Percentiles rank a stretch among this genome's conserved stretches.
Evolutionary conservation across 1,139 yeast species (phyloP).

Genomic region (Debaryomyces coudertii): DNA sequence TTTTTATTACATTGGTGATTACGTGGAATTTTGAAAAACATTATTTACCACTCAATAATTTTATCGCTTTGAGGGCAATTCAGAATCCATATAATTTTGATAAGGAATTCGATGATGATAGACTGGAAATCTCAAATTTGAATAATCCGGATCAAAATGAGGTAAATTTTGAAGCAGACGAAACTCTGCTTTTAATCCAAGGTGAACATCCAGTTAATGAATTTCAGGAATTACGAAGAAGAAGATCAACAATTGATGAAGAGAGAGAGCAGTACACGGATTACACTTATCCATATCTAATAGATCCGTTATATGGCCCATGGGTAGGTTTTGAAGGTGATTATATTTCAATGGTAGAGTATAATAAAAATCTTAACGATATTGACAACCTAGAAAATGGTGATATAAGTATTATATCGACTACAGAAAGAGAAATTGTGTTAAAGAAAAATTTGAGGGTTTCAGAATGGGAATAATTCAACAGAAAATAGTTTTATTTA

Average conservation of each 20-base stretch:
- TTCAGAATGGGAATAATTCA: conserved; percentile 48
- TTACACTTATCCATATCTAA: conserved; percentile 53
- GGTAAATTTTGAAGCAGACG: conserved; percentile 23
- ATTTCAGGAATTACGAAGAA: conserved; percentile 21
- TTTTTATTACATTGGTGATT: conserved; percentile 51
- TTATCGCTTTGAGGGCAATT: conserved; percentile 66
- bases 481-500: background rate
- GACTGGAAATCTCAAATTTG: conserved; percentile 12
- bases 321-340: conserved; percentile 63
- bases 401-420: conserved; percentile 24
- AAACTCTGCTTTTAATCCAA: conserved; percentile 31
- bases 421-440: conserved; percentile 30
- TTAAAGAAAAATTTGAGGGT: conserved; percentile 37
- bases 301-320: conserved; percentile 56
- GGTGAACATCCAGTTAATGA: conserved; percentile 16
- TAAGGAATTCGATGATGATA: conserved; percentile 47
- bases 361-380: conserved; percentile 17
- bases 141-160: conserved; percentile 10
- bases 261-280: conserved; percentile 55
- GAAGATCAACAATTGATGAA: conserved; percentile 56
- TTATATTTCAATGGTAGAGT: conserved; percentile 45
- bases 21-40: conserved; percentile 61
- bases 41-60: conserved; percentile 60
- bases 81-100: conserved; percentile 48
- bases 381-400: conserved; percentile 28